These are phyloP conservation scores for Ustanciosporium gigantosporum DNA, from an alignment of 1,284 basidiomycete species.

Conservation along the genomic window DNA sequence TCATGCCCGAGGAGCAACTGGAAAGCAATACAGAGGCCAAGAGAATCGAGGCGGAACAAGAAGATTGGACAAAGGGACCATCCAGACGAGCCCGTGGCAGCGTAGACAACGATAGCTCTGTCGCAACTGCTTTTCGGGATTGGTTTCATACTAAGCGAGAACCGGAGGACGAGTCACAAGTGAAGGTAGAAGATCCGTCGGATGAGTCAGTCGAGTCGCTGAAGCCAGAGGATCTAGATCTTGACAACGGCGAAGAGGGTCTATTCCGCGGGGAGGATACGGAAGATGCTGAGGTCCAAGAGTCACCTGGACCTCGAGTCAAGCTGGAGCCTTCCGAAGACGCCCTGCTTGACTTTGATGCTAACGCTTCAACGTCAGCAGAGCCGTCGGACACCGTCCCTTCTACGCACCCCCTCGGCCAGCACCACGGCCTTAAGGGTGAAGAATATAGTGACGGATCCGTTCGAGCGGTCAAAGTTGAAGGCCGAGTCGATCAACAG, in stretches of 20 bases:
- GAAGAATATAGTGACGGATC: not conserved
- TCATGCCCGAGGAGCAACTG: conserved; percentile 21
- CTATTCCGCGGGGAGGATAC: conserved; percentile 10
- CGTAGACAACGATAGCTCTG: conserved; percentile 18
- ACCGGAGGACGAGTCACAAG: conserved; percentile 48
- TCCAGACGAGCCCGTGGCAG: conserved; percentile 50
- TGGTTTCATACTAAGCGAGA: conserved; percentile 9
- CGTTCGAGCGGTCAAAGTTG: not conserved
- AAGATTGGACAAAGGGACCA: conserved; percentile 46
- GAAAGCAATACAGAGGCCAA: conserved; percentile 2
- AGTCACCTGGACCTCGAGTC: conserved; percentile 5
- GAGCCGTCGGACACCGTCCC: not conserved
- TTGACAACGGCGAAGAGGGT: conserved; percentile 46
- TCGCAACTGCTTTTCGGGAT: conserved; percentile 47
- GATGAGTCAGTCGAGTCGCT: not conserved
- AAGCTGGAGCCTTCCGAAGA: conserved; percentile 29
- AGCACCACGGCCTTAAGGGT: too few relatives aligned
- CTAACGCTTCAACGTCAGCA: not conserved
- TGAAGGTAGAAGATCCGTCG: not conserved
- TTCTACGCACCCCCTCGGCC: not conserved
- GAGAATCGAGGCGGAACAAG: conserved; percentile 41
- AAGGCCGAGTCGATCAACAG: not conserved
- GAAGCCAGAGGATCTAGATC: conserved; percentile 7
- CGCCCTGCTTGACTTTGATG: conserved; percentile 12
- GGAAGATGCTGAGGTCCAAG: conserved; percentile 4